Evolutionary conservation across 2,329 filamentous ascomycete species (phyloP).

Genomic region (Exophiala alcalophila): DNA sequence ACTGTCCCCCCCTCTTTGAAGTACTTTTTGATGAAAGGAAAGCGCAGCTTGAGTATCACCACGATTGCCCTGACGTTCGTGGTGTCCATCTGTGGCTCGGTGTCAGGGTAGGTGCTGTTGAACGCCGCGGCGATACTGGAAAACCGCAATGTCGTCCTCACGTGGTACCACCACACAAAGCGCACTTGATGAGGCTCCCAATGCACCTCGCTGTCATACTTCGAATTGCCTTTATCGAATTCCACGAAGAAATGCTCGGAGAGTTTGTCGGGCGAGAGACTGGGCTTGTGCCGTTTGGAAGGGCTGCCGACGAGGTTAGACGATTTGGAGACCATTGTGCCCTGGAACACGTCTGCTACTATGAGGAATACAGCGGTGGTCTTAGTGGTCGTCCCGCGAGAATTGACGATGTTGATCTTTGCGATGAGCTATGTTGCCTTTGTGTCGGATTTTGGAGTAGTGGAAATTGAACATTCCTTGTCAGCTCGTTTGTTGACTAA

Average conservation of each 20-base stretch:
- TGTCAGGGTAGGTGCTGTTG: slow-evolving; percentile 7
- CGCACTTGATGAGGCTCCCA: slow-evolving; percentile 14
- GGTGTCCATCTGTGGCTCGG: slow-evolving; percentile 2
- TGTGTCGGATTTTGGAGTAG: no score
- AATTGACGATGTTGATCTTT: no score
- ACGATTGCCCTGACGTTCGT: slow-evolving; percentile 10
- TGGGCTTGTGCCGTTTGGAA: slow-evolving; percentile 1
- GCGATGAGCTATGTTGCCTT: no score
- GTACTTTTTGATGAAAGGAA: slow-evolving; percentile 3
- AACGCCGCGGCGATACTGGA: slow-evolving; percentile 14
- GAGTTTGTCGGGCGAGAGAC: slow-evolving; percentile 7
- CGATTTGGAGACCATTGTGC: no score
- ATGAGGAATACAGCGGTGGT: no score
- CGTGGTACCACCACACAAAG: slow-evolving; percentile 21
- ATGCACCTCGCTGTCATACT: slow-evolving; percentile 38
- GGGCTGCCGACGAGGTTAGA: no score
- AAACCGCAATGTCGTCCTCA: slow-evolving; percentile 14
- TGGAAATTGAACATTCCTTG: no score
- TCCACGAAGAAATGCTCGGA: slow-evolving; percentile 2
- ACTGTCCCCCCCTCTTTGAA: slow-evolving; percentile 8
- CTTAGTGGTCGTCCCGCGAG: no score
- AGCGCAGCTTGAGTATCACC: slow-evolving; percentile 3
- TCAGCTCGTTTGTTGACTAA: no score
- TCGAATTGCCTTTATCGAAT: slow-evolving; percentile 36
- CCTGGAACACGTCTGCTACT: no score